Base-by-base conservation (phyloP, 306 rosid species). In the Rubus idaeus region DNA sequence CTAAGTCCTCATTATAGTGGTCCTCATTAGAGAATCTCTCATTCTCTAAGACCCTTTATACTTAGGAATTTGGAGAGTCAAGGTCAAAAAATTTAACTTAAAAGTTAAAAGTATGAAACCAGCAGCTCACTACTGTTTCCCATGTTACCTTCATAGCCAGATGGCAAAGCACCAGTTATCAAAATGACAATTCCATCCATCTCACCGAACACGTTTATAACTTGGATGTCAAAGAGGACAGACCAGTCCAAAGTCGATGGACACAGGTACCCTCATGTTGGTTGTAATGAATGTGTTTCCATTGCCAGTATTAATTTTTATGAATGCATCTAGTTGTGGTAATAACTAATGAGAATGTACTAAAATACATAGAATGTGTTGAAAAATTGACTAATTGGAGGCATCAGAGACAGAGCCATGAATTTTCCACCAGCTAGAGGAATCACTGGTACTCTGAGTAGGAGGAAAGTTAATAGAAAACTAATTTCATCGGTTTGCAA, bases 181-280 rank as follows among this genome's bases (percentile, higher is more conserved):
- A 55, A 40, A 40, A 44, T 44, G 66, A 73, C 21, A 40, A 41
- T 57, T 42, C 39, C 77, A 12, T 55, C 51, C 39, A 13, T 56
- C 77, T 73, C 55, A 74, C 69, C 77, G 23, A 58, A 74, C 56
- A 45, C 47, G 58, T 39, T 73, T 23, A 23, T 23, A n/a, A 44
- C 23, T 58, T 60, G 10, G 40, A 72, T 55, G 20, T 14, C 41
- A 9, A 23, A 10, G 61, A 51, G 75, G 11, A 18, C 13, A 23
- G 64, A 71, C 65, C 75, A 40, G 52, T 40, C 13, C 52, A 56
- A 41, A 20, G 76, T 10, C 21, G 16, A 56, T 21, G 21, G 20
- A 16, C 53, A 55, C 62, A 3, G 47, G 52, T 57, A 52, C 51
- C 0, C 8, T 17, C 41, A 13, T 56, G 68, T 74, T 44, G 77